These are phyloP conservation scores for Paecilomyces formosus DNA, from an alignment of 2,329 filamentous ascomycete genomes.

Conservation along the genomic window DNA sequence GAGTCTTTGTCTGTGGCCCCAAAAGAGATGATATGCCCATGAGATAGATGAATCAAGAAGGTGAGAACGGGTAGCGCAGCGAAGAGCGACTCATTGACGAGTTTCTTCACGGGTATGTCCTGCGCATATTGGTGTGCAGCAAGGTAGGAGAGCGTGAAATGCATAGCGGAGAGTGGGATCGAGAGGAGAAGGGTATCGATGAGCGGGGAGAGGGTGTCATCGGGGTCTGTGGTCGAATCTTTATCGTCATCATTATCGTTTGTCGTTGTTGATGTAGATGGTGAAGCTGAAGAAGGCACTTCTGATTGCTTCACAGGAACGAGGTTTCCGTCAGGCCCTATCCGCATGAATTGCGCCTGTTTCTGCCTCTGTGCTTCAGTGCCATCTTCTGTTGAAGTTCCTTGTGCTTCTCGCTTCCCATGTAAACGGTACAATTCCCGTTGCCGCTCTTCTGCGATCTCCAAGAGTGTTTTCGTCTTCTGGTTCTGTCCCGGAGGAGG, in stretches of 20 bases:
- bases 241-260: background rate
- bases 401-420: slow-evolving; percentile 2
- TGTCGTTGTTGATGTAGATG: background rate
- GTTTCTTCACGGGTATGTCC: slow-evolving; percentile 21
- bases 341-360: background rate
- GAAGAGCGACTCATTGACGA: slow-evolving; percentile 28
- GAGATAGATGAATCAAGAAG: slow-evolving; percentile 36
- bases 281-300: slow-evolving; percentile 5
- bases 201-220: slow-evolving; percentile 18
- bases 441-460: slow-evolving; percentile 39
- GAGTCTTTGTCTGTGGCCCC: slow-evolving; percentile 4
- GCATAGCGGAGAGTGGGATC: slow-evolving; percentile 34
- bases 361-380: background rate
- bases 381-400: background rate
- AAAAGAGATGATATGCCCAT: slow-evolving; percentile 36
- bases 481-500: slow-evolving; percentile 10
- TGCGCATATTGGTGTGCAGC: slow-evolving; percentile 42
- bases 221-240: slow-evolving; percentile 5
- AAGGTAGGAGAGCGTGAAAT: slow-evolving; percentile 39
- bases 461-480: slow-evolving; percentile 33
- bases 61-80: slow-evolving; percentile 36
- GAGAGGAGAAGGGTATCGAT: slow-evolving; percentile 38
- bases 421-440: slow-evolving; percentile 18
- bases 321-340: background rate
- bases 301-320: background rate